Evolutionary conservation across 176 grass and related monocot genomes (phyloP).

Genomic region (Urochloa ruziziensis): DNA sequence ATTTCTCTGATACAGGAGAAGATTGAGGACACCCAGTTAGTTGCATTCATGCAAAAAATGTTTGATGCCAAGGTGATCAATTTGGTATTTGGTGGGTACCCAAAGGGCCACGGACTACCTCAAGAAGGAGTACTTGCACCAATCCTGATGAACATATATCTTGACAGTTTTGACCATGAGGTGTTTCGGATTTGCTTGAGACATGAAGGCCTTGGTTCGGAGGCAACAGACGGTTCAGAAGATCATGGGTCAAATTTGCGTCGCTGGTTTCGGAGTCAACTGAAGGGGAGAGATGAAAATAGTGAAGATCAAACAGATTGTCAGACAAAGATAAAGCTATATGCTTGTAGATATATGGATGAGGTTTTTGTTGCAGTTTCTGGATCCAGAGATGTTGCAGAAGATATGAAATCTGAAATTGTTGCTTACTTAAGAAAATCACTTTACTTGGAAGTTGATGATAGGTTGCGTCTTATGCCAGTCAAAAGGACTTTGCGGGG

Average conservation of each 20-base stretch:
- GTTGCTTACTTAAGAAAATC: constrained; percentile 57
- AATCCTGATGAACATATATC: constrained; percentile 94
- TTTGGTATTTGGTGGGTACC: constrained; percentile 82
- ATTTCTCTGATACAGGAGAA: constrained; percentile 71
- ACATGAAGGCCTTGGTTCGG: constrained; percentile 65
- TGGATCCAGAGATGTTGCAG: constrained; percentile 60
- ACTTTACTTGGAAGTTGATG: constrained; percentile 64
- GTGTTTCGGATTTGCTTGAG: constrained; percentile 82
- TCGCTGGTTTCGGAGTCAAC: constrained; percentile 77
- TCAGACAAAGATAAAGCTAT: constrained; percentile 43
- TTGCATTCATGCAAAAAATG: constrained; percentile 64
- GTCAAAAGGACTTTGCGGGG: constrained; percentile 41
- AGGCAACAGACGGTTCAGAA: constrained; percentile 24
- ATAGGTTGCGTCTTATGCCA: constrained; percentile 44
- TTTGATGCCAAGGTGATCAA: constrained; percentile 81
- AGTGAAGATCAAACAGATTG: constrained; percentile 14
- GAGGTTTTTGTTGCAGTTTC: constrained; percentile 88
- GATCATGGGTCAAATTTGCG: constrained; percentile 57
- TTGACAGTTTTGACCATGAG: constrained; percentile 73
- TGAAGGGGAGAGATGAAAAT: constrained; percentile 51
- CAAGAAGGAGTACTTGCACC: constrained; percentile 89
- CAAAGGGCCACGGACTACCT: constrained; percentile 86
- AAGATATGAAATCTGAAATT: constrained; percentile 68
- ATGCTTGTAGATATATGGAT: constrained; percentile 94
- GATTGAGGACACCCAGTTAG: constrained; percentile 57